phyloP scores from a whole-genome alignment of 2,329 filamentous ascomycete genomes.

The Paecilomyces variotii region DNA sequence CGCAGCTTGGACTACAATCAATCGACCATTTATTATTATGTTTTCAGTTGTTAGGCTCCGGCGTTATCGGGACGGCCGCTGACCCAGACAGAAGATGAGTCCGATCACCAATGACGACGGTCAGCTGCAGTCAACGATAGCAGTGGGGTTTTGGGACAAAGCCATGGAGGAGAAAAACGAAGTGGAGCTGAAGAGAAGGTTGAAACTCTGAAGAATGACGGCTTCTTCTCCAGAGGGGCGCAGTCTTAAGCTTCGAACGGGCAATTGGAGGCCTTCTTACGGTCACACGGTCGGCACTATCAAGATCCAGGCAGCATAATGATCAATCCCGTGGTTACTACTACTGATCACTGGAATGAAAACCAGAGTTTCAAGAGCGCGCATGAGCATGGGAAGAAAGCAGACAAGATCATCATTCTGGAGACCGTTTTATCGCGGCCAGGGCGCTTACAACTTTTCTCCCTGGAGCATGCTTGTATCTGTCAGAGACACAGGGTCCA shows the following conservation, averaged over 20 bases:
- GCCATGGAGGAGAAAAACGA: background rate
- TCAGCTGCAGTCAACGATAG: background rate
- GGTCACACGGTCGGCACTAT: background rate
- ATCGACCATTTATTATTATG: background rate
- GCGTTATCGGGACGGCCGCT: background rate
- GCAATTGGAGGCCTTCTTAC: background rate
- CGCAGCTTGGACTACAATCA: background rate
- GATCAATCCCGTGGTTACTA: background rate
- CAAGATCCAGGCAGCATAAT: background rate
- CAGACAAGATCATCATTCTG: background rate
- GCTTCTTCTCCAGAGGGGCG: background rate
- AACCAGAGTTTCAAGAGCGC: background rate
- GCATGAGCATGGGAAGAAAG: background rate
- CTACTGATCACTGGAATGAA: background rate
- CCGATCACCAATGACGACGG: background rate
- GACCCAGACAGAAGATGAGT: background rate
- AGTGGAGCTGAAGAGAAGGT: background rate
- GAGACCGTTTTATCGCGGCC: background rate
- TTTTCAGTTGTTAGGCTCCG: background rate
- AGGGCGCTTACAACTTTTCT: background rate
- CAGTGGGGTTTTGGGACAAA: background rate
- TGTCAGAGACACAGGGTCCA: background rate
- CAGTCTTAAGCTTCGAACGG: background rate
- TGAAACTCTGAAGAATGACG: background rate
- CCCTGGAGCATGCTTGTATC: background rate